Conservation (phyloP, 805 yeast species). For the Yarrowia sp. region DNA sequence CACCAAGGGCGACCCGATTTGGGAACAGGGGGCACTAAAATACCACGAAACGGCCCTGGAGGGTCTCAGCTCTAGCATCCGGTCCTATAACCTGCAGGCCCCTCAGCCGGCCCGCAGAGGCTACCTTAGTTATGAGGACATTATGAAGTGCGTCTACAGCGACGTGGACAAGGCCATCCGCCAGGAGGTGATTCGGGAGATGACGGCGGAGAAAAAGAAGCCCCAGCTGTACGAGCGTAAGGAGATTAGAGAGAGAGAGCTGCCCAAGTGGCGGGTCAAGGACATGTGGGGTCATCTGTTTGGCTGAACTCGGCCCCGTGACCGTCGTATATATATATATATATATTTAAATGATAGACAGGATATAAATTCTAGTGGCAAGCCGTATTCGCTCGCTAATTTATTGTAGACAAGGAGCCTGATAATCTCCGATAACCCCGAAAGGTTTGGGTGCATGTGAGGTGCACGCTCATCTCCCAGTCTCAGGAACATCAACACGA, state of each 20-base stretch:
- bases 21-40: conserved; percentile 42
- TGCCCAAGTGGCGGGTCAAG: conserved; percentile 27
- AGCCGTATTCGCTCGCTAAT: no score
- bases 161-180: conserved; percentile 36
- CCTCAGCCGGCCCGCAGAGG: conserved; percentile 58
- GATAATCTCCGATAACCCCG: conserved; percentile 11
- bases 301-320: background rate
- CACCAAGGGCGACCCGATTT: conserved; percentile 32
- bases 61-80: conserved; percentile 48
- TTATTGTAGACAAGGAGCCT: background rate
- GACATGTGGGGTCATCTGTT: conserved; percentile 21
- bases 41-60: conserved; percentile 42
- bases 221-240: background rate
- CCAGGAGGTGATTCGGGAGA: background rate
- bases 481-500: background rate
- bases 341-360: no score
- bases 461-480: conserved; percentile 6
- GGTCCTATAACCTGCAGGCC: conserved; percentile 64
- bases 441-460: background rate
- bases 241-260: background rate
- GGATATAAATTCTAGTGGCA: no score
- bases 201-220: conserved; percentile 10
- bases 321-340: background rate
- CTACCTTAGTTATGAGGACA: conserved; percentile 49
- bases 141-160: conserved; percentile 44